Base-by-base conservation (phyloP, 805 yeast species). In the Kockiozyma suomiensis region DNA sequence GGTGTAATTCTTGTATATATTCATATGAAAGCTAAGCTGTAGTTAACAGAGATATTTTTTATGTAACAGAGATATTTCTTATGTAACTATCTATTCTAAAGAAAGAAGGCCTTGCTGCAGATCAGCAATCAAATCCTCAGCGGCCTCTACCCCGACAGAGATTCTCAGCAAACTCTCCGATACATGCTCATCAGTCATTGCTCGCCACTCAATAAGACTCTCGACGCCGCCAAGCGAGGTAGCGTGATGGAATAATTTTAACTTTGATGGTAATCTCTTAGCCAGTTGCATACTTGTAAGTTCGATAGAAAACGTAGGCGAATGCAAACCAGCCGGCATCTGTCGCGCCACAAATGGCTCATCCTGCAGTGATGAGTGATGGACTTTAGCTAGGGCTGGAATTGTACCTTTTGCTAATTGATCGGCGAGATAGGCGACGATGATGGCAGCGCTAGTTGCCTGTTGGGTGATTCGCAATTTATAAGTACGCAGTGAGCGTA, bases 141-240 rank as follows among this genome's bases (percentile, higher is more conserved):
- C 77, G 66, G 87, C 82, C 72, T 92, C 97, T 49, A 86, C 79
- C 23, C 97, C 98, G 46, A 88, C 78, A 61, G 96, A 88, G 4
- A 92, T 75, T 73, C 97, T 81, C 42, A 92, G 73, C 49, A 90
- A 72, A 0, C 82, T 80, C 23, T 82, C 80, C 21, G 81, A 77
- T 13, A 85, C 86, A 3, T 74, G 65, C 1, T 81, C 71, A 70
- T 90, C 93, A 25, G 87, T 81, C 75, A 92, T 70, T 0, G 90
- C 86, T 70, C 97, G 83, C 96, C 97, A 90, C 74, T 92, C 97
- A 58, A 92, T 84, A 69, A 91, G 76, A 48, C 96, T 87, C 74
- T 93, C 97, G 13, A 88, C 89, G 23, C 97, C 97, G 41, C 97
- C 97, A 28, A 93, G 77, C 1, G 97, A 90, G 0, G 97, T 91